These are phyloP conservation scores for Claviceps pusilla DNA, from an alignment of 2,329 filamentous ascomycete genomes.

Conservation along the genomic window DNA sequence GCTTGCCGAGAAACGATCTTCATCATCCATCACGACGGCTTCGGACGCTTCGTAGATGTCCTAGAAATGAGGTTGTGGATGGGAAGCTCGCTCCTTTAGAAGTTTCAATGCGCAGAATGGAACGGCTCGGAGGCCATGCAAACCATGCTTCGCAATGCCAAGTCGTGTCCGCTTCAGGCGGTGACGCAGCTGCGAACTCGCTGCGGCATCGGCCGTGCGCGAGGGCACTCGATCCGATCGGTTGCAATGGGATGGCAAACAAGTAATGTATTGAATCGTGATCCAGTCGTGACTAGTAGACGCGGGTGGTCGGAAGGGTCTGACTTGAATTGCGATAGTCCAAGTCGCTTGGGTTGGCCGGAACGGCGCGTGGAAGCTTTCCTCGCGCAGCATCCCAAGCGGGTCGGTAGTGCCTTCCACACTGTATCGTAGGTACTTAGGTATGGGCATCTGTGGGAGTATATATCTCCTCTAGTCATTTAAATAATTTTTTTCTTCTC, in stretches of 20 bases:
- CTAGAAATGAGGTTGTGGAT: no score
- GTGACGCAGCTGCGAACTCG: background rate
- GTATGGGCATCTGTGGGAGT: no score
- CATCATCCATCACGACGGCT: slow-evolving; percentile 16
- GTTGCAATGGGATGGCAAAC: background rate
- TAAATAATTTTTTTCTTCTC: no score
- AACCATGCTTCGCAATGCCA: background rate
- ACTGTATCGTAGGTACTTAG: no score
- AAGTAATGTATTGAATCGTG: background rate
- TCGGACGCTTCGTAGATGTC: background rate
- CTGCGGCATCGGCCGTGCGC: background rate
- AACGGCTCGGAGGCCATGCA: background rate
- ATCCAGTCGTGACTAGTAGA: background rate
- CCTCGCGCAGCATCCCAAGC: background rate
- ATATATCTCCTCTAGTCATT: no score
- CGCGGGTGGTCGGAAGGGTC: background rate
- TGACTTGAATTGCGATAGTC: background rate
- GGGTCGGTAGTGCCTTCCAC: background rate
- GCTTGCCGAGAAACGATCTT: slow-evolving; percentile 18
- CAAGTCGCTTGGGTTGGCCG: background rate
- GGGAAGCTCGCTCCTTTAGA: background rate
- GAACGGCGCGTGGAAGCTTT: background rate
- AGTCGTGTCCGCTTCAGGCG: background rate
- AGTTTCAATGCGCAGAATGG: background rate
- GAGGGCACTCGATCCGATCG: background rate